Conservation (phyloP, 176 grass and related monocot genomes). For the Musa troglodytarum region DNA sequence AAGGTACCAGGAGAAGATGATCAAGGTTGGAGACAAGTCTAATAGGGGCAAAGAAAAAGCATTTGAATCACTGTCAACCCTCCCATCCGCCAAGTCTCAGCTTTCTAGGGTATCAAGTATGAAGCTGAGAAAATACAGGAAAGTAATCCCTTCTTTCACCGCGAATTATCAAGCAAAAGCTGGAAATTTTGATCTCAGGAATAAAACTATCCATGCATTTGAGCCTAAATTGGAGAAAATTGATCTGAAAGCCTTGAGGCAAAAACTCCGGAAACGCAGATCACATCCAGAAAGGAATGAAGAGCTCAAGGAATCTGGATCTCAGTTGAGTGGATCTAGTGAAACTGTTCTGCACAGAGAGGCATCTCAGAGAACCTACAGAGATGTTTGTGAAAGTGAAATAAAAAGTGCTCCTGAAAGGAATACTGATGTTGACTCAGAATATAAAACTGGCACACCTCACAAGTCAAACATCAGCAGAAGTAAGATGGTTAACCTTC, state of each 20-base stretch:
- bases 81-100: constrained; percentile 27
- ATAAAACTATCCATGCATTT: constrained; percentile 30
- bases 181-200: constrained; percentile 19
- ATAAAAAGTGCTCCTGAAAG: constrained; percentile 9
- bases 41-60: not conserved
- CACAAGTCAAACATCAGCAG: constrained; percentile 33
- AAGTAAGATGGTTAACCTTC: constrained; percentile 34
- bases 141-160: constrained; percentile 26
- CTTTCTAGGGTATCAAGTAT: constrained; percentile 27
- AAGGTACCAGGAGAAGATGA: constrained; percentile 24
- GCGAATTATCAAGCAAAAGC: constrained; percentile 28
- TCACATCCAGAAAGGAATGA: not conserved
- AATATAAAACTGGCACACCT: constrained; percentile 1
- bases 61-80: constrained; percentile 20
- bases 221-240: constrained; percentile 29
- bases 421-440: not conserved
- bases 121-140: constrained; percentile 22
- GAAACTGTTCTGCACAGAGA: not conserved
- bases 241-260: constrained; percentile 24
- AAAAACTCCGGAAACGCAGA: constrained; percentile 23
- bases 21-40: constrained; percentile 14
- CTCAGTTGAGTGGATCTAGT: not conserved
- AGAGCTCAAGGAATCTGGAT: constrained; percentile 1
- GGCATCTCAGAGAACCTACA: not conserved
- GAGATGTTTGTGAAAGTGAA: constrained; percentile 18